These are phyloP conservation scores for Sarocladiaceae sp. DNA, from an alignment of 2,329 filamentous ascomycete species.

Conservation along the genomic window DNA sequence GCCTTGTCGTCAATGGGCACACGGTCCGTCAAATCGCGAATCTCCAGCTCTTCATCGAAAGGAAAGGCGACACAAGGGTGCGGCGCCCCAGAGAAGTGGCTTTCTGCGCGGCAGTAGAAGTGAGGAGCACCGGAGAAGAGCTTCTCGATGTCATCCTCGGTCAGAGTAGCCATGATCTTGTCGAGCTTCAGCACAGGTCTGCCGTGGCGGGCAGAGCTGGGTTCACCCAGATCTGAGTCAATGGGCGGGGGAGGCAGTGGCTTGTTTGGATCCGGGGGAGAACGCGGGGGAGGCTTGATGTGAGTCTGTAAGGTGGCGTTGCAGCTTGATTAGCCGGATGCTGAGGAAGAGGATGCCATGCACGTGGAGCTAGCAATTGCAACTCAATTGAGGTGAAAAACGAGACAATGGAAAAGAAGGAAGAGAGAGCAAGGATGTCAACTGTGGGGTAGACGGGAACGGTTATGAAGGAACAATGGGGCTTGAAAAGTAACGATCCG, in stretches of 20 bases:
- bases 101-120: constrained; percentile 57
- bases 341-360: constrained; percentile 1
- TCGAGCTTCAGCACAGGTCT: constrained; percentile 39
- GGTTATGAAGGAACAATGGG: too few relatives aligned
- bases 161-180: constrained; percentile 54
- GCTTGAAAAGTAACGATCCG: too few relatives aligned
- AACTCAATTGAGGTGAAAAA: too few relatives aligned
- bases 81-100: constrained; percentile 52
- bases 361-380: too few relatives aligned
- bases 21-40: constrained; percentile 60
- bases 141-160: constrained; percentile 55
- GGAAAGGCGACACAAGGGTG: constrained; percentile 61
- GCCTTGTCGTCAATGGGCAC: constrained; percentile 56
- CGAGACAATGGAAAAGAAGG: too few relatives aligned
- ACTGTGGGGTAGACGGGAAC: too few relatives aligned
- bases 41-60: constrained; percentile 56
- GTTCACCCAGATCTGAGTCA: constrained; percentile 23
- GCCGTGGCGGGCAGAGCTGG: background rate
- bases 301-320: constrained; percentile 1
- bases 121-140: constrained; percentile 72
- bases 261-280: constrained; percentile 45
- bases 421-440: too few relatives aligned
- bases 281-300: constrained; percentile 23
- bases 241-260: constrained; percentile 49
- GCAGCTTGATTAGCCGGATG: constrained; percentile 6